Percentiles rank a stretch among this genome's conserved stretches.
Evolutionary conservation across 2,329 filamentous ascomycete species (phyloP).

Genomic region (Nothomitra cinnamomea): DNA sequence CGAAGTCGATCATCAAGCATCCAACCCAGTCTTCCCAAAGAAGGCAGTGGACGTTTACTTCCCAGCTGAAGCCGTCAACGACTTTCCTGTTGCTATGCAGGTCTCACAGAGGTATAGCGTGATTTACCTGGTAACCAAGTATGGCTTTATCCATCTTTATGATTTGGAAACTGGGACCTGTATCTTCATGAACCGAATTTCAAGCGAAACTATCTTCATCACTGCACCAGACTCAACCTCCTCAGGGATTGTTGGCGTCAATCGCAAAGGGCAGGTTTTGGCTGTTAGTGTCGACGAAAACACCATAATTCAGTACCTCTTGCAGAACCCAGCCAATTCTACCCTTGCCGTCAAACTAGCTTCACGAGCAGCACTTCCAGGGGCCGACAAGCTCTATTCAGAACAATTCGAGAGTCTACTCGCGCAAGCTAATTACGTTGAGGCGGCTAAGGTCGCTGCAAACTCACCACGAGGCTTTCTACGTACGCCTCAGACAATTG

Average conservation of each 20-base stretch:
- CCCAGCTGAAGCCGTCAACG: constrained; percentile 83
- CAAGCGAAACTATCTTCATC: constrained; percentile 96
- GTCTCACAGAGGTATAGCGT: constrained; percentile 93
- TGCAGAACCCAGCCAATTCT: constrained; percentile 89
- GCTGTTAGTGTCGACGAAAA: constrained; percentile 86
- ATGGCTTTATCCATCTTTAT: constrained; percentile 97
- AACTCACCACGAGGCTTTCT: constrained; percentile 94
- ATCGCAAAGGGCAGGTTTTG: constrained; percentile 92
- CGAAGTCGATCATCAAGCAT: constrained; percentile 84
- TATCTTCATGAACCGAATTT: constrained; percentile 99
- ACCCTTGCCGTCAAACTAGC: constrained; percentile 92
- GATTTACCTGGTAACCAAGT: constrained; percentile 95
- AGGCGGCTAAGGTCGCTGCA: constrained; percentile 88
- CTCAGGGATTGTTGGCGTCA: constrained; percentile 81
- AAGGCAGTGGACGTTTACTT: constrained; percentile 97
- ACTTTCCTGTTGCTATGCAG: constrained; percentile 97
- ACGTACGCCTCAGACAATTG: constrained; percentile 85
- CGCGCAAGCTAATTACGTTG: constrained; percentile 59
- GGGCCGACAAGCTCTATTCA: constrained; percentile 83
- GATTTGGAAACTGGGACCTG: constrained; percentile 89
- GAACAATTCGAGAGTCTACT: constrained; percentile 86
- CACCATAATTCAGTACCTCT: constrained; percentile 81
- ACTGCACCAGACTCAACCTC: constrained; percentile 72
- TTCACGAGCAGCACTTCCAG: constrained; percentile 80
- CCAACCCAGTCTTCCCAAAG: constrained; percentile 81